Percentiles rank a stretch among this genome's conserved stretches.
These are phyloP conservation scores for Saccharum spontaneum DNA, from an alignment of 176 grass and related monocot species.

Conservation along the genomic window DNA sequence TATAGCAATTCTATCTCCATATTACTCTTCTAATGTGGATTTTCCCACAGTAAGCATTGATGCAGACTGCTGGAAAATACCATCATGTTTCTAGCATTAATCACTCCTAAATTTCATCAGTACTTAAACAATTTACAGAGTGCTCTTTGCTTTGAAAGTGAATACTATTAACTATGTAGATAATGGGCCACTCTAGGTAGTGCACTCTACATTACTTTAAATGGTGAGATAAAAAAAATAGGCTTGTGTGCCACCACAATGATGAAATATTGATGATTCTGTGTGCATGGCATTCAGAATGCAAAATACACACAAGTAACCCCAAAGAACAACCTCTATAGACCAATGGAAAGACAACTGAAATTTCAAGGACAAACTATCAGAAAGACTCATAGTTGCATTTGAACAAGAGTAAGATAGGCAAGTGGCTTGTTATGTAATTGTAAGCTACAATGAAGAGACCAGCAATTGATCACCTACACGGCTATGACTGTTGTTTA, in stretches of 20 bases:
- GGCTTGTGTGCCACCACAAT: background rate
- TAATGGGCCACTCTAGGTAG: background rate
- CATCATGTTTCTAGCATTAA: background rate
- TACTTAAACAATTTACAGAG: background rate
- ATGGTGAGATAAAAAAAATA: background rate
- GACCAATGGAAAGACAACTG: constrained; percentile 11
- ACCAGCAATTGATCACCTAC: background rate
- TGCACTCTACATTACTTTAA: constrained; percentile 6
- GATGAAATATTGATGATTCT: background rate
- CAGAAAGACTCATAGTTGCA: background rate
- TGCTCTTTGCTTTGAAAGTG: background rate
- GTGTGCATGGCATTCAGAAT: background rate
- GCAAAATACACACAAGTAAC: background rate
- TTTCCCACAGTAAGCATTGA: background rate
- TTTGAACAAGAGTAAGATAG: background rate
- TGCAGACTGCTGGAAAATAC: background rate
- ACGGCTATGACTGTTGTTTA: background rate
- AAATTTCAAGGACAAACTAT: background rate
- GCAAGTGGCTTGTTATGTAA: background rate
- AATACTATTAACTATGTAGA: background rate
- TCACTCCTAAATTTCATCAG: background rate
- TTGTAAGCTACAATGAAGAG: background rate
- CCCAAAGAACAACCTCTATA: background rate
- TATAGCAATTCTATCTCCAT: background rate
- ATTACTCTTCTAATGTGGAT: background rate